phyloP scores from a whole-genome alignment of 2,329 filamentous ascomycete species.

The Ciborinia camelliae region DNA sequence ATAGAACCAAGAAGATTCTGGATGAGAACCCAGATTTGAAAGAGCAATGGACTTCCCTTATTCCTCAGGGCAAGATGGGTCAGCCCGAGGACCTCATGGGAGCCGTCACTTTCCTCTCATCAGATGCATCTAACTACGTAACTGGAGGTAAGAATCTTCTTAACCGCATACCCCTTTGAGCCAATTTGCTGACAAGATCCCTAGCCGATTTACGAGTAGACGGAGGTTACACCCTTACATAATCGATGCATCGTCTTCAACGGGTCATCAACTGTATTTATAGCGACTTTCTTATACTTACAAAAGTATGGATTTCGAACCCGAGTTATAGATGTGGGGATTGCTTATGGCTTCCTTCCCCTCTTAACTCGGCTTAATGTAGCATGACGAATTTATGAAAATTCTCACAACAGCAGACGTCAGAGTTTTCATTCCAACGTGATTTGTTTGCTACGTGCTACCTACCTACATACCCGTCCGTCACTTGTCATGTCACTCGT shows the following conservation, averaged over 20 bases:
- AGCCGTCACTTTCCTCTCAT: conserved; percentile 69
- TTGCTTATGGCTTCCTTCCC: background rate
- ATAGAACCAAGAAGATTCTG: conserved; percentile 86
- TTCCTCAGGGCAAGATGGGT: conserved; percentile 92
- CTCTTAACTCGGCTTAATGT: conserved; percentile 10
- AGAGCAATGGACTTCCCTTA: conserved; percentile 85
- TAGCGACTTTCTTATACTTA: conserved; percentile 5
- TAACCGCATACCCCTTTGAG: conserved; percentile 6
- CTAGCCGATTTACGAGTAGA: conserved; percentile 23
- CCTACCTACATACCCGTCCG: background rate
- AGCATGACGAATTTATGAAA: conserved; percentile 6
- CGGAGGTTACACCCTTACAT: conserved; percentile 24
- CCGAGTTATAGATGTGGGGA: background rate
- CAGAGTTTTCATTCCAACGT: background rate
- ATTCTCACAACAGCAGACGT: background rate
- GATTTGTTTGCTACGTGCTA: background rate
- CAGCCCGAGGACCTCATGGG: conserved; percentile 90
- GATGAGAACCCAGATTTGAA: conserved; percentile 89
- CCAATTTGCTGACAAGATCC: conserved; percentile 2
- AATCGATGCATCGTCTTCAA: conserved; percentile 5
- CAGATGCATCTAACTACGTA: conserved; percentile 57
- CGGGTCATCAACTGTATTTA: background rate
- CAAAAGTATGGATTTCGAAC: background rate
- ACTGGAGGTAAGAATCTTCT: conserved; percentile 44
- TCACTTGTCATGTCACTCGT: background rate